Base-by-base conservation (phyloP, 2,329 filamentous ascomycete species). In the Geosmithia flava region DNA sequence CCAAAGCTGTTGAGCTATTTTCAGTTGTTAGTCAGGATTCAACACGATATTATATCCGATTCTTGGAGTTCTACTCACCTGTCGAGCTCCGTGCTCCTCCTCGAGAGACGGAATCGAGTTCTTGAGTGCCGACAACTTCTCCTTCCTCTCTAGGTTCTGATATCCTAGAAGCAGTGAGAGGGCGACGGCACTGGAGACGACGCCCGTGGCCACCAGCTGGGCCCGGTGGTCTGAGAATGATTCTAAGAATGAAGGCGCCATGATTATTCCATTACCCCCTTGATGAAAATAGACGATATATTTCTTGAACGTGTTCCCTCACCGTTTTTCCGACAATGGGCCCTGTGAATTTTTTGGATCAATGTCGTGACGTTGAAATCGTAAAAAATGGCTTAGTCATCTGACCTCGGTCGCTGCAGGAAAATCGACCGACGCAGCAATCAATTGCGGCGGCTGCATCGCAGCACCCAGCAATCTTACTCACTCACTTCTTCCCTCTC, bases 171-270 rank as follows among this genome's bases (percentile, higher is more conserved):
- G 70, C 7, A 78, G 67, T n/a, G 71, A 70, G 2, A 79, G 79
- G 23, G 76, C 79, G 0, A 79, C 68, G 8, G 72, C 74, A 17
- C 79, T 80, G 0, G 80, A 83, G 15, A 78, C 66, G 20, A 87
- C 69, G 2, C 87, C 87, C 0, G 86, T 88, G 3, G 82, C 77
- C 17, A 80, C 75, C 37, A 93, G 69, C 61, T 89, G 86, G 42
- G 74, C 60, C 23, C 69, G 70, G 33, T 71, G 65, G 55, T 65
- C 72, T 40, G 67, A 63, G 41, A 71, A 58, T 5, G 67, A 63
- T 47, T 70, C 67, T 42, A 68, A 61, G 27, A 75, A 48, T 37
- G 72, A 64, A 29, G 70, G 70, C 42, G 69, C 56, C 71, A 71
- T 71, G 16, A 6, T 49, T 58, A 16, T 44, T 19, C 19, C 47